A percentile compares a stretch with the other conserved stretches of the same genome.
Conservation (phyloP, 495 filamentous ascomycete genomes). For the Acidiella bohemica region DNA sequence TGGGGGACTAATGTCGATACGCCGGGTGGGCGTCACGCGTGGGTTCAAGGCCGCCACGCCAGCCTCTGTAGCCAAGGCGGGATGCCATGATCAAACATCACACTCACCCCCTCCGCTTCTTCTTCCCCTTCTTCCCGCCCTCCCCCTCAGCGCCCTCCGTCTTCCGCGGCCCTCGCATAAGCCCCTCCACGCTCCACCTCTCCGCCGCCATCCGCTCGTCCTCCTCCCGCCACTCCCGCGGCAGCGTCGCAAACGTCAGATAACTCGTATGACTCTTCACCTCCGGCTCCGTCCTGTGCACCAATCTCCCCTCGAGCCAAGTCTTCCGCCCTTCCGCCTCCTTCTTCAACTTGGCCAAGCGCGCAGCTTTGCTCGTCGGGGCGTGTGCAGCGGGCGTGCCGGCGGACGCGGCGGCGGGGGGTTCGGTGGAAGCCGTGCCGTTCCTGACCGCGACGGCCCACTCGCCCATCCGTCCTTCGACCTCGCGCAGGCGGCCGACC, state of each 20-base stretch:
- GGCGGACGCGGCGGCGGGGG: slow-evolving; percentile 26
- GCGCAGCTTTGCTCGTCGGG: slow-evolving; percentile 15
- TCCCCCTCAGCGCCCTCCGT: no score
- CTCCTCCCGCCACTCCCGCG: slow-evolving; percentile 67
- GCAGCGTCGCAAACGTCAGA: slow-evolving; percentile 82
- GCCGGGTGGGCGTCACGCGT: no score
- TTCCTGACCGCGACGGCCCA: slow-evolving; percentile 34
- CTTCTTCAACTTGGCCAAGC: slow-evolving; percentile 23
- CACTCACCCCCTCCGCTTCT: no score
- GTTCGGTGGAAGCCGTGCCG: slow-evolving; percentile 20
- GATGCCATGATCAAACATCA: no score
- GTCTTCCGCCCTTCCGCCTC: slow-evolving; percentile 26
- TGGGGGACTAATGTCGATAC: no score
- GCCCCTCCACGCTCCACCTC: slow-evolving; percentile 41
- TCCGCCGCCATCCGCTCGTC: slow-evolving; percentile 58
- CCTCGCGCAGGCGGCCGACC: slow-evolving; percentile 50
- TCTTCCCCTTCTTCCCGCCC: no score
- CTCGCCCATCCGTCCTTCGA: slow-evolving; percentile 50
- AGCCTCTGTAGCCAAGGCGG: no score
- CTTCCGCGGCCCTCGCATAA: slow-evolving; percentile 6
- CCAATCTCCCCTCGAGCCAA: slow-evolving; percentile 54
- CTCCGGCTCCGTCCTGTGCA: slow-evolving; percentile 71
- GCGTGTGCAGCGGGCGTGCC: slow-evolving; percentile 8
- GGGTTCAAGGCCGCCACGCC: no score
- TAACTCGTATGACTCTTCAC: slow-evolving; percentile 92